A percentile compares a stretch with the other conserved stretches of the same genome.
Evolutionary conservation across 495 filamentous ascomycete genomes (phyloP).

Genomic region (Penicillium verhagenii): DNA sequence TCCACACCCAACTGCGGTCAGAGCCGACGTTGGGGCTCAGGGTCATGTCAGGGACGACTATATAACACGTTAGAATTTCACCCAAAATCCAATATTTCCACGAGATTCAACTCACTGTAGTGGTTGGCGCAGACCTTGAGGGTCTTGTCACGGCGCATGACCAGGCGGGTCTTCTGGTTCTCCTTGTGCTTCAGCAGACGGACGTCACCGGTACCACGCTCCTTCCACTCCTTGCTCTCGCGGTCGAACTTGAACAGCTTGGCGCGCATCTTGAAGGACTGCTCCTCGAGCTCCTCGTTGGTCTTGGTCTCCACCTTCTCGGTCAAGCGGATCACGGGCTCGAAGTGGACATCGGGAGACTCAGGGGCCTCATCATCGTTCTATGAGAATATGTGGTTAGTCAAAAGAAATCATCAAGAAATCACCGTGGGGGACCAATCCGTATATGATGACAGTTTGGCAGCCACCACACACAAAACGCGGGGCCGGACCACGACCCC

Average conservation of each 20-base stretch:
- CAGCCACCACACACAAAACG: background rate
- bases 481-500: slow-evolving; percentile 2
- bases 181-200: slow-evolving; percentile 96
- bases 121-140: slow-evolving; percentile 99
- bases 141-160: slow-evolving; percentile 99
- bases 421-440: background rate
- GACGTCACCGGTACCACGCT: slow-evolving; percentile 96
- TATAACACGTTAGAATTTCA: background rate
- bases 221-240: slow-evolving; percentile 94
- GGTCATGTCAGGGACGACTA: slow-evolving; percentile 98
- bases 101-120: slow-evolving; percentile 71
- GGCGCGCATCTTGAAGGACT: slow-evolving; percentile 98
- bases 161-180: slow-evolving; percentile 94
- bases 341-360: slow-evolving; percentile 91
- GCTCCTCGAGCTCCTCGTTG: slow-evolving; percentile 97
- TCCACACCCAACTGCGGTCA: slow-evolving; percentile 99
- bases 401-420: background rate
- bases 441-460: background rate
- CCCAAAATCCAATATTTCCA: background rate
- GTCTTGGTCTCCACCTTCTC: slow-evolving; percentile 97
- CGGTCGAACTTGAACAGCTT: slow-evolving; percentile 98
- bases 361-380: slow-evolving; percentile 66
- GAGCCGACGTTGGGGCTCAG: slow-evolving; percentile 95
- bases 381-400: slow-evolving; percentile 7
- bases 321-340: slow-evolving; percentile 90